Conservation (phyloP, 2,329 filamentous ascomycete genomes). For the Calonectria ilicicola region DNA sequence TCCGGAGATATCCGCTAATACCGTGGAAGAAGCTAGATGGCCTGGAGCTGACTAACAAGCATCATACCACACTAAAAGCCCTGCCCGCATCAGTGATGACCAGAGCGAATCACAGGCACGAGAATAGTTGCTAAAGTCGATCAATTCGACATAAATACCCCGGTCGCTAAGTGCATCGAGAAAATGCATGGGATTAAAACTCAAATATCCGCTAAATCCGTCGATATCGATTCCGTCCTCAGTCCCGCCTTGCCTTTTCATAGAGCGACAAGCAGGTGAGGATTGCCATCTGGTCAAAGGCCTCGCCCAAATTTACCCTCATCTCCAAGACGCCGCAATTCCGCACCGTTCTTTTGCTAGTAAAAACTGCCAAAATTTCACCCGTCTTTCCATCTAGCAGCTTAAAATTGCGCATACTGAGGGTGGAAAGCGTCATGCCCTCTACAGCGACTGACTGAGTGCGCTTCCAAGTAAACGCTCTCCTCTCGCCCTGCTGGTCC, state of each 20-base stretch:
- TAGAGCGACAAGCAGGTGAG: conserved; percentile 28
- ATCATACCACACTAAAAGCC: neutral
- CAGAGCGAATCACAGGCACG: neutral
- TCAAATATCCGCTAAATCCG: conserved; percentile 3
- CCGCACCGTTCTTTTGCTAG: conserved; percentile 6
- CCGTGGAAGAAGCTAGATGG: neutral
- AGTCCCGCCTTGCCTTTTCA: conserved; percentile 26
- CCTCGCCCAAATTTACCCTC: conserved; percentile 22
- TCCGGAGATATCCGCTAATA: conserved; percentile 9
- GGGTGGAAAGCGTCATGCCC: conserved; percentile 5
- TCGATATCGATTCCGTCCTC: neutral
- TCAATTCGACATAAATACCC: neutral
- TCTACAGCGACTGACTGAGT: conserved; percentile 20
- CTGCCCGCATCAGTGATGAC: neutral
- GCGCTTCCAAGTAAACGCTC: conserved; percentile 30
- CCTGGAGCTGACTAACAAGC: neutral
- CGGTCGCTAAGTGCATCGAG: neutral
- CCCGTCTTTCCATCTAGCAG: conserved; percentile 22
- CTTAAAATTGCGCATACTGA: conserved; percentile 24
- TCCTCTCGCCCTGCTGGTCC: conserved; percentile 6
- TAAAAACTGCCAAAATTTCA: conserved; percentile 30
- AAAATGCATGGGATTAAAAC: neutral
- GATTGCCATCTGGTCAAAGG: conserved; percentile 31
- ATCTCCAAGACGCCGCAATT: conserved; percentile 30
- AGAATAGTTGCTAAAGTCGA: neutral